phyloP scores from a whole-genome alignment of 2,329 filamentous ascomycete genomes.

The Pyrenophora tritici-repentis region DNA sequence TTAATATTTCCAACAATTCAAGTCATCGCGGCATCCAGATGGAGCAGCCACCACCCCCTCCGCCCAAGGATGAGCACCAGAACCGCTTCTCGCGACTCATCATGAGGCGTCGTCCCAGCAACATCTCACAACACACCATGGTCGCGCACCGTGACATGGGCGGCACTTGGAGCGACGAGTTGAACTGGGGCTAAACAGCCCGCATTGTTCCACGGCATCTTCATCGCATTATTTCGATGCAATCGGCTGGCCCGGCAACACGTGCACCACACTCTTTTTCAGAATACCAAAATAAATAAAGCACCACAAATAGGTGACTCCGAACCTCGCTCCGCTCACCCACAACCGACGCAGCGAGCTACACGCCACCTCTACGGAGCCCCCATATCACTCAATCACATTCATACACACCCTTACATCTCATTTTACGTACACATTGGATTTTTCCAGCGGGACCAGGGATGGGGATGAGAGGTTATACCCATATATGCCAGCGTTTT shows the following conservation, averaged over 20 bases:
- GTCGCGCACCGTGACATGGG: slow-evolving; percentile 40
- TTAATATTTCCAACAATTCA: slow-evolving; percentile 39
- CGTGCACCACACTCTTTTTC: slow-evolving; percentile 29
- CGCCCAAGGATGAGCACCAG: slow-evolving; percentile 41
- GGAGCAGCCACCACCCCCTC: slow-evolving; percentile 43
- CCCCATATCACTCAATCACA: background rate
- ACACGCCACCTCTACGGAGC: slow-evolving; percentile 45
- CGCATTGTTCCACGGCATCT: background rate
- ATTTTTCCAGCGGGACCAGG: slow-evolving; percentile 21
- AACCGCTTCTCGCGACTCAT: slow-evolving; percentile 44
- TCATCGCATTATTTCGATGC: background rate
- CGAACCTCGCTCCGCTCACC: slow-evolving; percentile 37
- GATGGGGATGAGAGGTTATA: slow-evolving; percentile 21
- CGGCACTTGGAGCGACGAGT: slow-evolving; percentile 40
- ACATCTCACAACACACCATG: slow-evolving; percentile 45
- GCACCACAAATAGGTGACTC: slow-evolving; percentile 48
- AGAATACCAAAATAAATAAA: slow-evolving; percentile 14
- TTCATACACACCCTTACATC: slow-evolving; percentile 12
- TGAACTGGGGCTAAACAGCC: slow-evolving; percentile 41
- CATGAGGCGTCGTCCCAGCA: slow-evolving; percentile 44
- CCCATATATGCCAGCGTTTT: slow-evolving; percentile 19
- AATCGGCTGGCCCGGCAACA: slow-evolving; percentile 36
- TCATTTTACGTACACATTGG: slow-evolving; percentile 22
- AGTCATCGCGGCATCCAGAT: slow-evolving; percentile 33
- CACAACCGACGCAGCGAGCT: slow-evolving; percentile 31